These are phyloP conservation scores for Phlebiopsis flavidoalba DNA, from an alignment of 768 basidiomycete genomes.

Conservation along the genomic window DNA sequence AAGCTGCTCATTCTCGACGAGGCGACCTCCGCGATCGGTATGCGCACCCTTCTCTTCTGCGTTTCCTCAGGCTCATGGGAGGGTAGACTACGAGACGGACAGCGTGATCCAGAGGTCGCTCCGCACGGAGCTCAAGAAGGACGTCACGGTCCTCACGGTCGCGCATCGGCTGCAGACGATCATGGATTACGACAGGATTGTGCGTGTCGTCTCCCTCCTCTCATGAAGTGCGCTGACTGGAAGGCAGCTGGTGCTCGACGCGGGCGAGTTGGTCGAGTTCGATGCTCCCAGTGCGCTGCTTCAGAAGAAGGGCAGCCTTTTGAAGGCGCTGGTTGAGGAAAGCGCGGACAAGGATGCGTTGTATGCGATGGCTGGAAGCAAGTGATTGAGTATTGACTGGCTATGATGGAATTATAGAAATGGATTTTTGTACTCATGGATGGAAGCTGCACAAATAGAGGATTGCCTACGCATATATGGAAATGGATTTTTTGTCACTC, in stretches of 20 bases:
- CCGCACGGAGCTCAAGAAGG: slow-evolving; percentile 35
- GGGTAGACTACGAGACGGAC: slow-evolving; percentile 51
- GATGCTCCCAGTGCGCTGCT: slow-evolving; percentile 44
- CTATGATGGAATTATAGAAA: too few species aligned
- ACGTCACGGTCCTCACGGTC: slow-evolving; percentile 46
- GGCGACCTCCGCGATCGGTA: slow-evolving; percentile 42
- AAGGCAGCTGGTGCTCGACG: slow-evolving; percentile 36
- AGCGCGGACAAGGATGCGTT: slow-evolving; percentile 45
- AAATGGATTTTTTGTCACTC: too few species aligned
- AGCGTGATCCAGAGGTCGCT: slow-evolving; percentile 50
- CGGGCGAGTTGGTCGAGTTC: slow-evolving; percentile 42
- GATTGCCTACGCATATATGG: too few species aligned
- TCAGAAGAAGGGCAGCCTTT: slow-evolving; percentile 38
- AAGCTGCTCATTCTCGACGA: slow-evolving; percentile 57
- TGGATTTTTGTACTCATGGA: too few species aligned
- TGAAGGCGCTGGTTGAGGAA: slow-evolving; percentile 49
- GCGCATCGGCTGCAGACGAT: slow-evolving; percentile 53
- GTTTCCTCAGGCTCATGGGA: background rate
- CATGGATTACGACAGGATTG: slow-evolving; percentile 39
- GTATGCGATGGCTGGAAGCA: slow-evolving; percentile 30
- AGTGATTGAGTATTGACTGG: too few species aligned
- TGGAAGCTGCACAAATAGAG: too few species aligned
- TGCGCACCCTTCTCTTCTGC: background rate
- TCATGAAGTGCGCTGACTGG: background rate
- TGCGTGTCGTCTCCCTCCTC: slow-evolving; percentile 17